Base-by-base conservation (phyloP, 768 basidiomycete species). In the Dentipellis sp. region DNA sequence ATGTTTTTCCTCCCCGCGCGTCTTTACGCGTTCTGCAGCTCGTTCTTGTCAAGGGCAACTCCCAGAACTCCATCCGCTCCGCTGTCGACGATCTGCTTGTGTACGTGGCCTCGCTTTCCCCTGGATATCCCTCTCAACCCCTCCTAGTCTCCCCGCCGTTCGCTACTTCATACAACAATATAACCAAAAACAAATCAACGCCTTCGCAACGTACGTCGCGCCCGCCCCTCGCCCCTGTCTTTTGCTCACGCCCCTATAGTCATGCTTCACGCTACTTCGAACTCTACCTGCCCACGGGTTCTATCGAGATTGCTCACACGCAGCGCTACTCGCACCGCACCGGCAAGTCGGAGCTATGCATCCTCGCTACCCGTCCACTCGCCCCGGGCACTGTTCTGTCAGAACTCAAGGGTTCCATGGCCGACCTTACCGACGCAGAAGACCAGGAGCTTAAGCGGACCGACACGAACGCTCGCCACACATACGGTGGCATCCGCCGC, bases 401-500 rank as follows among this genome's bases (percentile, higher is more conserved):
- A n/a, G 91, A 93, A 66, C 76, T 93, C 50, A 91, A 92, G 68
- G 91, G 91, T 37, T 92, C 91, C 10, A 88, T 93, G 87, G 91
- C 91, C 16, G 83, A 91, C 67, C 72, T 93, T 47, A 88, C 88
- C 16, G 86, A 88, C 53, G 86, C 88, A 59, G 91, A 93, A 65
- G 91, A 93, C 65, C 81, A 79, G 67, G 91, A 91, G 59, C 81
- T 93, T 61, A 91, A 92, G 68, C 81, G 88, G 35, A 91, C 88
- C 10, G 86, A 87, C 70, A 74, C 83, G 58, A 78, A 45, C 42
- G 9, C 42, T 10, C 48, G 83, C 60, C 69, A 74, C 55, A 76
- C 77, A 53, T 85, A 87, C 62, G 71, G 68, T 12, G 71, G 68
- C 11, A 89, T 89, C 60, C 82, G 91, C 58, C 76, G 88, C 64